phyloP scores from a whole-genome alignment of 768 basidiomycete genomes.

The Kwoniella mangroviensis region DNA sequence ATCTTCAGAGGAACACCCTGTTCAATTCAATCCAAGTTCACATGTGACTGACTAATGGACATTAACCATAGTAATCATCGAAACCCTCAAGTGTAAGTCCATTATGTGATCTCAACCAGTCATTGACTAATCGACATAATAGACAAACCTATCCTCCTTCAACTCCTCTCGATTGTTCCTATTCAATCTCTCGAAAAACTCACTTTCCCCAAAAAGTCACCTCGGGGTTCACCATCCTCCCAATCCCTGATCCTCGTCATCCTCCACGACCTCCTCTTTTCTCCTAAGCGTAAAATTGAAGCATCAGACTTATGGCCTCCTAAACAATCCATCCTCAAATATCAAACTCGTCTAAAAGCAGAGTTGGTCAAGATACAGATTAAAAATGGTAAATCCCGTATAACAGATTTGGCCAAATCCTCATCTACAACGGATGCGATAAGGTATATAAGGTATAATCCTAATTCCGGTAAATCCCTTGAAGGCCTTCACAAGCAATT shows the following conservation, averaged over 20 bases:
- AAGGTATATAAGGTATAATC: conserved; percentile 57
- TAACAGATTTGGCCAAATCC: conserved; percentile 50
- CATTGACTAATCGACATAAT: background rate
- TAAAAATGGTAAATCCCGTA: conserved; percentile 49
- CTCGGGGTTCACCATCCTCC: conserved; percentile 59
- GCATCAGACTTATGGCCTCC: conserved; percentile 82
- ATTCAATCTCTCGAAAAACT: conserved; percentile 76
- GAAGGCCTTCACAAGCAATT: conserved; percentile 24
- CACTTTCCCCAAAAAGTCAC: conserved; percentile 63
- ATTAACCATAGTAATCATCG: conserved; percentile 69
- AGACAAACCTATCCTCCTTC: conserved; percentile 79
- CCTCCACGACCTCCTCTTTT: conserved; percentile 85
- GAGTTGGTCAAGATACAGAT: conserved; percentile 68
- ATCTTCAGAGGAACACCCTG: too few relatives aligned
- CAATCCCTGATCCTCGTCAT: conserved; percentile 79
- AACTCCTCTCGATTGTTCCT: conserved; percentile 71
- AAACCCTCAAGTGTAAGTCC: conserved; percentile 86
- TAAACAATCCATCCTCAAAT: conserved; percentile 82
- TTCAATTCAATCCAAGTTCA: too few relatives aligned
- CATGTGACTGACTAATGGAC: too few relatives aligned
- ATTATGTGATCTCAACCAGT: background rate
- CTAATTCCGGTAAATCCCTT: conserved; percentile 46
- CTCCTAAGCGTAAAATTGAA: conserved; percentile 75
- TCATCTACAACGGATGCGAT: conserved; percentile 47
- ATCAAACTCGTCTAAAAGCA: conserved; percentile 84